phyloP scores from a whole-genome alignment of 805 yeast species.

The Wickerhamomyces chambardii region DNA sequence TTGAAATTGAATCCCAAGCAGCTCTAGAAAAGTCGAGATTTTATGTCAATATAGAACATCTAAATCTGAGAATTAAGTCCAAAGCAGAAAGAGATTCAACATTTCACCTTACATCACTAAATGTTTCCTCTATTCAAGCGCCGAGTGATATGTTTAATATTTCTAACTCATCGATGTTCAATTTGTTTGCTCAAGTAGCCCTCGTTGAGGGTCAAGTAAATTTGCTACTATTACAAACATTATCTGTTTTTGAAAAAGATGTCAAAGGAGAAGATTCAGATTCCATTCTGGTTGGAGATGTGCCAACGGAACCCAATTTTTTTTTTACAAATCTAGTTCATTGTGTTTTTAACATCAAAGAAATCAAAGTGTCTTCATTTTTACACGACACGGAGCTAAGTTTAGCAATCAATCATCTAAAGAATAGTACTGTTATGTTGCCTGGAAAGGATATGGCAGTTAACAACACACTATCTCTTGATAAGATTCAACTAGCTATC shows the following conservation, averaged over 20 bases:
- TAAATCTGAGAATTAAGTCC: slow-evolving; percentile 18
- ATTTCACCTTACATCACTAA: slow-evolving; percentile 20
- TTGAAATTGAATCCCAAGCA: slow-evolving; percentile 15
- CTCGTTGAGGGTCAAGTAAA: background rate
- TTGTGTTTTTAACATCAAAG: background rate
- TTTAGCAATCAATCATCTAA: background rate
- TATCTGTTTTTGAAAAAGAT: too few relatives aligned
- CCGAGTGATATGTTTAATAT: background rate
- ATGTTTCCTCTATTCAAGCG: slow-evolving; percentile 7
- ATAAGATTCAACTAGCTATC: too few relatives aligned
- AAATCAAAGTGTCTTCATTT: background rate
- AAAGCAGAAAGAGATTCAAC: slow-evolving; percentile 21
- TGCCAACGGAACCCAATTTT: too few relatives aligned
- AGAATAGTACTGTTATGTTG: background rate
- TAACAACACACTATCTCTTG: too few relatives aligned
- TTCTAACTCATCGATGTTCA: background rate
- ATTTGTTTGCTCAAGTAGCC: background rate
- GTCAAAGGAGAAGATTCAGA: too few relatives aligned
- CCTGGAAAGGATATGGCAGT: too few relatives aligned
- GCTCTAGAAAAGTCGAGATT: slow-evolving; percentile 5
- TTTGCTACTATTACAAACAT: background rate
- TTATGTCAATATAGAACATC: slow-evolving; percentile 22
- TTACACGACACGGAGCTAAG: too few relatives aligned
- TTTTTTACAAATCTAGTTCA: background rate
- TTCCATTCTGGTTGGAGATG: too few relatives aligned